These are phyloP conservation scores for Tuber borchii DNA, from an alignment of 495 filamentous ascomycete genomes.

Conservation along the genomic window DNA sequence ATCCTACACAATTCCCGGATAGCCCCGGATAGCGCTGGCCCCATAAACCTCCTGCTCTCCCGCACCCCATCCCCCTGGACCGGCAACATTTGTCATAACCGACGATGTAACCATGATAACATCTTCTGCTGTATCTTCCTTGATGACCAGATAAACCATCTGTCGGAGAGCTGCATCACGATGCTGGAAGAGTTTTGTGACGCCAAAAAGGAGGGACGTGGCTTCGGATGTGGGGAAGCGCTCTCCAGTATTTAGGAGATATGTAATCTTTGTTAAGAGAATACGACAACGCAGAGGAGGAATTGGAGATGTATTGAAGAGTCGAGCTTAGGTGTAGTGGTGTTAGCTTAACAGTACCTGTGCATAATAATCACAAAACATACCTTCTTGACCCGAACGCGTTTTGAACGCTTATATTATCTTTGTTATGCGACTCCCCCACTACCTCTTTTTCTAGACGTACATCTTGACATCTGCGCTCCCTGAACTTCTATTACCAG, in stretches of 20 bases:
- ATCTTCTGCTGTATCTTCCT: constrained; percentile 95
- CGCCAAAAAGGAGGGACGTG: constrained; percentile 96
- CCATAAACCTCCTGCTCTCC: constrained; percentile 92
- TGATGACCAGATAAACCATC: constrained; percentile 97
- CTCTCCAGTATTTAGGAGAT: constrained; percentile 94
- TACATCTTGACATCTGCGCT: constrained; percentile 51
- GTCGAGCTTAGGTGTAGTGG: constrained; percentile 58
- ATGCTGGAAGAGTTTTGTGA: constrained; percentile 99
- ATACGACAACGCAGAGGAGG: constrained; percentile 91
- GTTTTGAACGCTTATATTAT: constrained; percentile 17
- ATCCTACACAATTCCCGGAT: constrained; percentile 91
- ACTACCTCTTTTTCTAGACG: constrained; percentile 28
- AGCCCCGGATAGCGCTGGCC: constrained; percentile 95
- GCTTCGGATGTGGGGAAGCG: constrained; percentile 95
- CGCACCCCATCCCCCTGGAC: constrained; percentile 52
- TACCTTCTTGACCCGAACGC: constrained; percentile 80
- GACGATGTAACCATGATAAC: constrained; percentile 99
- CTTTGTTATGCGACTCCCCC: constrained; percentile 9
- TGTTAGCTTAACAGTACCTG: constrained; percentile 1
- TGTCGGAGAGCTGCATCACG: constrained; percentile 96
- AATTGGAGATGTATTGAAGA: constrained; percentile 95
- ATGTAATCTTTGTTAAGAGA: constrained; percentile 92
- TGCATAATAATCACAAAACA: constrained; percentile 23
- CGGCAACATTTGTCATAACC: constrained; percentile 92
- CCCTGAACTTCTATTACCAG: constrained; percentile 36